Percentiles rank a stretch among this genome's conserved stretches.
phyloP scores from a whole-genome alignment of 1,139 yeast species.

The Blastobotrys petasosporus region DNA sequence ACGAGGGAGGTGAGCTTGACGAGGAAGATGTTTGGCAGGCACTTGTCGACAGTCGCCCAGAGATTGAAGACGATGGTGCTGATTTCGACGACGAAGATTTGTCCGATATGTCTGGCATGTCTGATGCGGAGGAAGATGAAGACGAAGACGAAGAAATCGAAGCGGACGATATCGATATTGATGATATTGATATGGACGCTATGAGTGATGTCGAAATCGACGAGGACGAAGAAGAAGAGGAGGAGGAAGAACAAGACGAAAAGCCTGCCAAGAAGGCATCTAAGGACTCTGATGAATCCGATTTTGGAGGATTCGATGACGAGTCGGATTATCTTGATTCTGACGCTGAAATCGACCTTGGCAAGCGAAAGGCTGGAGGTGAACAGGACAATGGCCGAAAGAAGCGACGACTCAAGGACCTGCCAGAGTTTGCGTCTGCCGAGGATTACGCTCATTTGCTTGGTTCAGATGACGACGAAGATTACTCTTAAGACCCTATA shows the following conservation, averaged over 20 bases:
- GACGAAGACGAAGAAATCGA: slow-evolving; percentile 28
- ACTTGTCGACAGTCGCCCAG: slow-evolving; percentile 77
- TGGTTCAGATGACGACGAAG: slow-evolving; percentile 36
- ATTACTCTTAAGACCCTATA: slow-evolving; percentile 10
- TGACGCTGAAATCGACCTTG: slow-evolving; percentile 21
- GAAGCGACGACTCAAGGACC: slow-evolving; percentile 54
- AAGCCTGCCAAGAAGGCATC: slow-evolving; percentile 28
- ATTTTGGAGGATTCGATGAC: slow-evolving; percentile 28
- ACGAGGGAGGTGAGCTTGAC: slow-evolving; percentile 37
- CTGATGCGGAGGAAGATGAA: slow-evolving; percentile 31
- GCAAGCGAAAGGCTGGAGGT: slow-evolving; percentile 18
- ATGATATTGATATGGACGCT: slow-evolving; percentile 45
- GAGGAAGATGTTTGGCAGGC: slow-evolving; percentile 91
- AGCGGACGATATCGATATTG: slow-evolving; percentile 31
- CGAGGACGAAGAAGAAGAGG: slow-evolving; percentile 26
- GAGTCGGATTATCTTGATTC: slow-evolving; percentile 22
- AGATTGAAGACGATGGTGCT: slow-evolving; percentile 56
- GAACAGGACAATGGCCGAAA: slow-evolving; percentile 35
- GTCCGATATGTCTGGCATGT: slow-evolving; percentile 35
- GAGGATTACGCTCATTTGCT: slow-evolving; percentile 81
- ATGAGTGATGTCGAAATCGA: slow-evolving; percentile 34
- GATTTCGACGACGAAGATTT: slow-evolving; percentile 42
- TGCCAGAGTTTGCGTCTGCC: slow-evolving; percentile 85
- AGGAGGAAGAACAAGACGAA: slow-evolving; percentile 22
- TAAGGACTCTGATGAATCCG: slow-evolving; percentile 25